These are phyloP conservation scores for Barnettozyma hawaiiensis DNA, from an alignment of 1,139 yeast genomes.

Conservation along the genomic window DNA sequence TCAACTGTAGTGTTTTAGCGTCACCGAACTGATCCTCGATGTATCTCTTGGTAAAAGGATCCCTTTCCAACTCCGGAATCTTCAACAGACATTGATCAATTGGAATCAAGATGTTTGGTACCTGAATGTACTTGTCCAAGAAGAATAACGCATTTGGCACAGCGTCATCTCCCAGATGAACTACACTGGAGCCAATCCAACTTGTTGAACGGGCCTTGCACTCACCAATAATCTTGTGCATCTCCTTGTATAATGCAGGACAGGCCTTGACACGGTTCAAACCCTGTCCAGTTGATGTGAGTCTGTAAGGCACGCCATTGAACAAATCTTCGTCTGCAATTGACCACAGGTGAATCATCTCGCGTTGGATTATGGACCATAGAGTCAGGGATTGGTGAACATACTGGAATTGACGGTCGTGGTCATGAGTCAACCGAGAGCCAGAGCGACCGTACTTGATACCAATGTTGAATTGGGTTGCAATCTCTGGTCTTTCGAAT, in stretches of 20 bases:
- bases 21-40: slow-evolving; percentile 52
- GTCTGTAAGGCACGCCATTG: slow-evolving; percentile 43
- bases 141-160: slow-evolving; percentile 75
- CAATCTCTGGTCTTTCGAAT: slow-evolving; percentile 40
- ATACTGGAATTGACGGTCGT: slow-evolving; percentile 61
- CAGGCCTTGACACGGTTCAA: slow-evolving; percentile 66
- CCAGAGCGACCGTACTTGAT: slow-evolving; percentile 60
- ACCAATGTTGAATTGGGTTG: slow-evolving; percentile 43
- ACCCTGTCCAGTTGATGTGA: slow-evolving; percentile 76
- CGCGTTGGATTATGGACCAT: slow-evolving; percentile 70
- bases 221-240: slow-evolving; percentile 57
- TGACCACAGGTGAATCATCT: slow-evolving; percentile 67
- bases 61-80: slow-evolving; percentile 46
- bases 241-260: slow-evolving; percentile 58
- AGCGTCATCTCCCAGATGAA: slow-evolving; percentile 71
- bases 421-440: slow-evolving; percentile 64
- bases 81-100: slow-evolving; percentile 50
- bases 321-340: slow-evolving; percentile 65
- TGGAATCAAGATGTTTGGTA: slow-evolving; percentile 67
- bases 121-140: slow-evolving; percentile 69
- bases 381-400: slow-evolving; percentile 63
- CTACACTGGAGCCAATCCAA: slow-evolving; percentile 75
- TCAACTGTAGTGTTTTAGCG: slow-evolving; percentile 43
- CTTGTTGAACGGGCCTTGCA: slow-evolving; percentile 55
- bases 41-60: slow-evolving; percentile 43